Base-by-base conservation (phyloP, 2,329 filamentous ascomycete genomes). In the Pseudopyricularia javanii region DNA sequence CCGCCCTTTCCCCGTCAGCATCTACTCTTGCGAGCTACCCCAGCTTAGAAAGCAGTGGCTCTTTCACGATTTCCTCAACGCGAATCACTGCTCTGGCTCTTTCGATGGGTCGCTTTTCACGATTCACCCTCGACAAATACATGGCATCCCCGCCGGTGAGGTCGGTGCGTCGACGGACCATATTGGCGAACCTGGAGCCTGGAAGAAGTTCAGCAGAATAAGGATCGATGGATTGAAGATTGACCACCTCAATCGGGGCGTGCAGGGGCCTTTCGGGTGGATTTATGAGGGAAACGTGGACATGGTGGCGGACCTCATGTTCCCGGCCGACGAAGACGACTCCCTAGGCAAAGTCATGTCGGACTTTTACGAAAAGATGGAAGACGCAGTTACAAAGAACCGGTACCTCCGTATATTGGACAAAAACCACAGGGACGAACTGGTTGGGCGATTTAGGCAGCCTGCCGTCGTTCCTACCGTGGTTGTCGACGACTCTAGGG, bases 201-300 rank as follows among this genome's bases (percentile, higher is more conserved):
- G 91, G 91, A 96, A 97, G 69, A 97, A 96, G 67, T 91, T 95
- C 59, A 95, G 85, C 63, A 81, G 93, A 24, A 81, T 97, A 54
- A 82, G 93, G 5, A 94, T 98, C 54, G 93, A 98, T 63, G 90
- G 86, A 0, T 76, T 98, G 9, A 95, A 86, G 64, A 96, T 98
- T 53, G 93, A 97, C 61, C 93, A 98, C 66, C 76, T 98, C 9
- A 98, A 98, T 64, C 82, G 90, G 43, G 91, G 91, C 24, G 89
- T 95, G 17, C 83, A 93, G 56, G 93, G 93, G 0, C 91, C 91
- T 0, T 96, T 98, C 66, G 91, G 89, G 3, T 98, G 93, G 93
- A 98, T 98, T 52, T 87, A 94, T 59, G 89, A 97, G 68, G 93
- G 93, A 33, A 95, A 93, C 57, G 90, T 98, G 40, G 93, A 98